Evolutionary conservation across 441 rosid species (phyloP), one percentile per base, ranked within the genome.

Genomic region (Euphorbia corollata): DNA sequence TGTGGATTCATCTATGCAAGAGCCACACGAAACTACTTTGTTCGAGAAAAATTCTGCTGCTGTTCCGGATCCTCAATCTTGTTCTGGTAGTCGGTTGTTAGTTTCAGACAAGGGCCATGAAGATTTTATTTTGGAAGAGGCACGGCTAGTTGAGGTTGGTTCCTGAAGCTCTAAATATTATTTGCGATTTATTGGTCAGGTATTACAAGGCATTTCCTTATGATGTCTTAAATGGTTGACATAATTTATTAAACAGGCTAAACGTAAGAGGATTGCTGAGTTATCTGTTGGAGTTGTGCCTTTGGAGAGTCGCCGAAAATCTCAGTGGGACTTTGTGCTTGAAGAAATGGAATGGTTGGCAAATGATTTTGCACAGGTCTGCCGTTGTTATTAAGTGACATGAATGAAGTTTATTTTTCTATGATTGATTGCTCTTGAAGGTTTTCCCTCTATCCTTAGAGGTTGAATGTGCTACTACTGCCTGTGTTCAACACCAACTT

Each of bases 331-430:
- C 78, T 96, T 86, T 82, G 97, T 96, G 74, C 96, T 96, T 16
- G 97, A 96, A 92, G 99, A 96, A 81, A 92, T 96, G 96, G 79
- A 87, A 68, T 96, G 99, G 99, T 72, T 96, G 80, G 99, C 99
- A 69, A 90, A 91, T 80, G 99, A 96, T 80, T 88, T 96, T 85
- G 89, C 89, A 2, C 99, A 96, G 99, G 99, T 96, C 68, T 76
- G 82, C 55, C 70, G 71, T 68, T 71, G 57, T 69, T 57, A 34
- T 71, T 68, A 57, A 63, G 32, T 69, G 63, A 34, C 23, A 30
- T 4, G 5, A 9, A 64, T 50, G 16, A 15, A 58, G 34, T 51
- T 57, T 20, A 3, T 43, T 61, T n/a, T 50, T 22, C 24, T 24
- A 36, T 32, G 6, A 32, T 56, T 53, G 9, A 22, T 59, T 50